Evolutionary conservation across 306 rosid genomes (phyloP).

Genomic region (Fragaria iinumae): DNA sequence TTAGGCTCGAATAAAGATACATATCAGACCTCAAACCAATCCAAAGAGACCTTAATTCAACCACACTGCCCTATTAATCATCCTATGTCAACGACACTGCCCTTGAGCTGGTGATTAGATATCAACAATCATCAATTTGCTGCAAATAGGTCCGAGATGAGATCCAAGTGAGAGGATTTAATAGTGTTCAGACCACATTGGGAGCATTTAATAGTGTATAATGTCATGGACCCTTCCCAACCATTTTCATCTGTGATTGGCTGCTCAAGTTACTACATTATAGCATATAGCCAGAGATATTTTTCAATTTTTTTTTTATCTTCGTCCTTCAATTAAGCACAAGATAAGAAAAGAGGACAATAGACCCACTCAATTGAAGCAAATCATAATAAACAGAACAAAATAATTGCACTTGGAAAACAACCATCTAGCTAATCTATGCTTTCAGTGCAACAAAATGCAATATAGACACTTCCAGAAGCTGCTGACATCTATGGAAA

Average conservation of each 20-base stretch:
- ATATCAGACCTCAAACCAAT: not conserved
- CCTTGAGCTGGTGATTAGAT: not conserved
- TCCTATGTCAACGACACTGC: not conserved
- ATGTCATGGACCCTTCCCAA: not conserved
- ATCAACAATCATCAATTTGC: not conserved
- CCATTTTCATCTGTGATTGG: not conserved
- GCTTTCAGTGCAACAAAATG: not conserved
- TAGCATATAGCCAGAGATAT: not conserved
- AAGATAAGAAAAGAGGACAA: not conserved
- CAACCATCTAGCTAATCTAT: not conserved
- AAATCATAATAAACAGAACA: not conserved
- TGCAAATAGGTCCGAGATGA: not conserved
- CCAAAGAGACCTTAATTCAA: not conserved
- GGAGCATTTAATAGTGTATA: not conserved
- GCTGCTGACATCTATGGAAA: not conserved
- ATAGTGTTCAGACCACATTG: not conserved
- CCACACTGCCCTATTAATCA: not conserved
- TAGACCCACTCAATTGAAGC: not conserved
- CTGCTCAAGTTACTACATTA: not conserved
- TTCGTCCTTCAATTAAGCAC: not conserved
- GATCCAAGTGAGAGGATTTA: not conserved
- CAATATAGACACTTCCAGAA: not conserved
- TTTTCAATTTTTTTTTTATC: not conserved
- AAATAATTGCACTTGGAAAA: not conserved
- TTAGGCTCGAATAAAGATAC: not conserved